Conservation (phyloP, 78 protist species). For the Chrysochromulina tobinii region DNA sequence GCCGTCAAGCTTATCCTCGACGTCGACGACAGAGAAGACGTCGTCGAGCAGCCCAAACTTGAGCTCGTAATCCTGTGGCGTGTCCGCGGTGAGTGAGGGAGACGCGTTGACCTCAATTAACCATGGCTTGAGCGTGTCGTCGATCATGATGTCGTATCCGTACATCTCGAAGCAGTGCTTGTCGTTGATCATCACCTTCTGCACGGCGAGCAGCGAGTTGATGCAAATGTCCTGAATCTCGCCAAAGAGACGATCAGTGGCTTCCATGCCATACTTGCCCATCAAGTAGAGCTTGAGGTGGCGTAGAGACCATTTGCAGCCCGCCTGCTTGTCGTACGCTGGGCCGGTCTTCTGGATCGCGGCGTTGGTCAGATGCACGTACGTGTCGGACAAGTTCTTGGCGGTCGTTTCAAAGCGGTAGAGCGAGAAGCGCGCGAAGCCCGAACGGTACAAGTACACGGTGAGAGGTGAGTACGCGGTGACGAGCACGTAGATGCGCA, state of each 20-base stretch:
- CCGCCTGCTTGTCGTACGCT: not conserved
- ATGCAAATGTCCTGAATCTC: conserved; percentile 40
- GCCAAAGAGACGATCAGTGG: not conserved
- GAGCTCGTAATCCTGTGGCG: conserved; percentile 49
- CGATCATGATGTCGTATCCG: conserved; percentile 79
- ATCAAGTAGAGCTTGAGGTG: conserved; percentile 60
- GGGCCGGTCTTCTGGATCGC: conserved; percentile 80
- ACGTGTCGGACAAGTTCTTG: conserved; percentile 42
- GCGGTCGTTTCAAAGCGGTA: conserved; percentile 7
- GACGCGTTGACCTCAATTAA: conserved; percentile 73
- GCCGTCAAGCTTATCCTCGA: not conserved
- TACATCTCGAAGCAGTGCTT: conserved; percentile 87
- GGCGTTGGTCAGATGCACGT: conserved; percentile 86
- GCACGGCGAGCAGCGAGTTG: conserved; percentile 70
- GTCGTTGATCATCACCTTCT: conserved; percentile 72
- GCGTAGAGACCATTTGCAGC: conserved; percentile 80
- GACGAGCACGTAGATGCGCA: conserved; percentile 59
- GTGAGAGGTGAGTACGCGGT: not conserved
- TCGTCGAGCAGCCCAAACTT: conserved; percentile 37
- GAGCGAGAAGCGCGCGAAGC: conserved; percentile 82
- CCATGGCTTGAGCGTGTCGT: conserved; percentile 64
- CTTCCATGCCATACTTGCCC: conserved; percentile 43
- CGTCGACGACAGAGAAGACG: not conserved
- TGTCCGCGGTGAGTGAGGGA: conserved; percentile 71
- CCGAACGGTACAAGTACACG: conserved; percentile 70